A percentile compares a stretch with the other conserved stretches of the same genome.
phyloP scores from a whole-genome alignment of 2,329 filamentous ascomycete genomes.

The Neopestalotiopsis rosae region DNA sequence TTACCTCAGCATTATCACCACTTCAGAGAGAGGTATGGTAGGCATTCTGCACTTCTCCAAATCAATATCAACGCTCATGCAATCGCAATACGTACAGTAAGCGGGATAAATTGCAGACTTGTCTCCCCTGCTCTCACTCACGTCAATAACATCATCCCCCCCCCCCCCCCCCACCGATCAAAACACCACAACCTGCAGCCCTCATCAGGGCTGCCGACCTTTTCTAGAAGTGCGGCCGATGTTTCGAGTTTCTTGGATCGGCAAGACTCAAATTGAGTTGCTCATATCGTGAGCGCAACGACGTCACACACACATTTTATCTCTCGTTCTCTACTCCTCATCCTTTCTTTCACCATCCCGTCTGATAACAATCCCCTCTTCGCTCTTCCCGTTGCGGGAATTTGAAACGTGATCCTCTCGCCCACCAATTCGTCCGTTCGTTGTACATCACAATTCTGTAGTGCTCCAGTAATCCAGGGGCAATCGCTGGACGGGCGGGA shows the following conservation, averaged over 20 bases:
- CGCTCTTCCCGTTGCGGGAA: slow-evolving; percentile 1
- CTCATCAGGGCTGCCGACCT: neutral
- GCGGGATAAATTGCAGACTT: neutral
- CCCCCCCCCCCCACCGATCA: too few relatives aligned
- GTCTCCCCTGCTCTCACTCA: neutral
- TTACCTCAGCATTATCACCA: neutral
- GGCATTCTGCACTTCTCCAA: too few relatives aligned
- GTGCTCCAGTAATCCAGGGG: slow-evolving; percentile 2
- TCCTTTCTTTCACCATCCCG: too few relatives aligned
- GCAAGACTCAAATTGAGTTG: neutral
- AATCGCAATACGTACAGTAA: neutral
- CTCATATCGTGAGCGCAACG: neutral
- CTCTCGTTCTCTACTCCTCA: neutral
- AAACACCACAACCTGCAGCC: neutral
- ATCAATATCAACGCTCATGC: neutral
- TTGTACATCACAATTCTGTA: slow-evolving; percentile 15
- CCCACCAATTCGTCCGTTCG: slow-evolving; percentile 1
- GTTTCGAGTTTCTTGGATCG: slow-evolving; percentile 2
- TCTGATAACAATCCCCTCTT: too few relatives aligned
- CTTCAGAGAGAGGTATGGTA: neutral
- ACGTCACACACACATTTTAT: slow-evolving; percentile 7
- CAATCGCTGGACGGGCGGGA: neutral
- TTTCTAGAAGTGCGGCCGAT: neutral
- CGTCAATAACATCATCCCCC: neutral
- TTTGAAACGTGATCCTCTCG: slow-evolving; percentile 8